Base-by-base conservation (phyloP, 2,329 filamentous ascomycete species). In the Microdochium bolleyi region DNA sequence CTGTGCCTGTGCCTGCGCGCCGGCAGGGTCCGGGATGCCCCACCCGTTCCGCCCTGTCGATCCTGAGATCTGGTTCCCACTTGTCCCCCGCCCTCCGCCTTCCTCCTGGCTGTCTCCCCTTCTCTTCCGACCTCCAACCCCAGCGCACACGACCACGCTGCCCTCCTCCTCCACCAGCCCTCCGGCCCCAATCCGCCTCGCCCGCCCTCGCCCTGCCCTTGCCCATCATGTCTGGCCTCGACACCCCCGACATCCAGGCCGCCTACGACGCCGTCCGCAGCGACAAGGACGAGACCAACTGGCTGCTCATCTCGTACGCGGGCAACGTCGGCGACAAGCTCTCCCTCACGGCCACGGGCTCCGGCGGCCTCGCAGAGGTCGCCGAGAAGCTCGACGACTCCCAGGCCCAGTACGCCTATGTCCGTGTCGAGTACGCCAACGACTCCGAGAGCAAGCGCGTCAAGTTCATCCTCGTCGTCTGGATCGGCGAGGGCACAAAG, bases 211-310 rank as follows among this genome's bases (percentile, higher is more conserved):
- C 22, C 48, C 27, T n/a, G 24, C 25, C 48, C 22, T 30, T 24
- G 11, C 19, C 44, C n/a, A 27, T 24, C 24, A 83, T 83, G 80
- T 83, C 79, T 57, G 78, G 77, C 61, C 69, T 75, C 64, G 72
- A 82, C 64, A 66, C 75, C 53, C 74, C 82, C 64, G 83, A 85
- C 48, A 79, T 87, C 61, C 71, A 75, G 52, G 73, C 77, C 51
- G 84, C 84, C 58, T 87, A 87, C 74, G 80, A 86, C 25, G 78
- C 80, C 55, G 83, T 87, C 53, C 83, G 83, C 55, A 80, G 75
- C 59, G 83, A 87, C 75, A 85, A 84, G 67, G 77, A 84, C 55
- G 68, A 73, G 53, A 80, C 76, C 56, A 86, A 84, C 70, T 88
- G 83, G 83, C 76, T 88, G 22, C 75, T 88, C 53, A 74, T 88